These are phyloP conservation scores for Microascus cirrosus DNA, from an alignment of 2,329 filamentous ascomycete species.

Conservation along the genomic window DNA sequence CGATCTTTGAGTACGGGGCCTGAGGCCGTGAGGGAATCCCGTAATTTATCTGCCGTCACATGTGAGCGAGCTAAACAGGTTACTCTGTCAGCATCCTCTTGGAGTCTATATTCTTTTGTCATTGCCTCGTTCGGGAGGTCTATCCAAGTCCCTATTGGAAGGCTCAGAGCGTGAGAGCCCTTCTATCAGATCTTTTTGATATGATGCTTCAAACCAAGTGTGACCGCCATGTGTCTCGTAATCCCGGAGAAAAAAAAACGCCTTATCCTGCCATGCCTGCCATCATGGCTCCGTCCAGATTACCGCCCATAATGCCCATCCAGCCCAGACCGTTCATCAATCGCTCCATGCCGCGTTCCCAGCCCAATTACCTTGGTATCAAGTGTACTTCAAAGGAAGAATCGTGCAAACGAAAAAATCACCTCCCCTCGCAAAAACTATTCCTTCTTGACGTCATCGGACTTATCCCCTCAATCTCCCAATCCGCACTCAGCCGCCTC, in stretches of 20 bases:
- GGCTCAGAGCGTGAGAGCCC: neutral
- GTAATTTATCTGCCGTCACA: slow-evolving; percentile 7
- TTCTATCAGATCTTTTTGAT: neutral
- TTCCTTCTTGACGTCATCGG: slow-evolving; percentile 6
- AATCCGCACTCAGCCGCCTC: slow-evolving; percentile 6
- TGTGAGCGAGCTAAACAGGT: neutral
- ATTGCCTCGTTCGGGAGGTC: neutral
- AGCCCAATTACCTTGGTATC: neutral
- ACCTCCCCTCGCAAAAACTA: neutral
- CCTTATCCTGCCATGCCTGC: neutral
- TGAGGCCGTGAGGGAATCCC: slow-evolving; percentile 1
- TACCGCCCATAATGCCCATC: neutral
- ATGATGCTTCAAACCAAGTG: neutral
- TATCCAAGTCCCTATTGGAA: neutral
- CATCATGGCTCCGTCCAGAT: neutral
- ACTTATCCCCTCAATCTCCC: slow-evolving; percentile 5
- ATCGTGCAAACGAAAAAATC: neutral
- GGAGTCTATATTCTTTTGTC: neutral
- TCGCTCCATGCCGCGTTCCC: neutral
- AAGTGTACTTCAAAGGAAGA: neutral
- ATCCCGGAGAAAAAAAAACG: neutral
- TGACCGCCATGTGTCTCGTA: neutral
- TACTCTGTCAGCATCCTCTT: neutral
- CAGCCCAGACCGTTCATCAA: neutral
- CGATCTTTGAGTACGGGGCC: slow-evolving; percentile 7